Conservation (phyloP, 2,329 filamentous ascomycete species). For the Eutypa lata region DNA sequence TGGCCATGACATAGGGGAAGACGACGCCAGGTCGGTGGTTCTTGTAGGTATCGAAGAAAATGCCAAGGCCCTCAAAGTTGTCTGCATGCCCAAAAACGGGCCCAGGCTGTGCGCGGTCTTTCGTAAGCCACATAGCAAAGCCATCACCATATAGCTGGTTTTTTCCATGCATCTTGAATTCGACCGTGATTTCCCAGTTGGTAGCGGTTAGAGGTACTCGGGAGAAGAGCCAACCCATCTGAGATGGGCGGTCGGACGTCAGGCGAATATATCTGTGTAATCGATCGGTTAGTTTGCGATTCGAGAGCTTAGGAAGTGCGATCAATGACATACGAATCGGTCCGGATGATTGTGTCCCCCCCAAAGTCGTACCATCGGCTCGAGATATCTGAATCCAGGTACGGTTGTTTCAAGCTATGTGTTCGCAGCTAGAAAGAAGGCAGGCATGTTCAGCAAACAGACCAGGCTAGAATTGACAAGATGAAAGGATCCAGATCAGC, state of each 20-base stretch:
- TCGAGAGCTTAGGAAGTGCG: background rate
- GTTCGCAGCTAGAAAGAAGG: slow-evolving; percentile 66
- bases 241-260: slow-evolving; percentile 84
- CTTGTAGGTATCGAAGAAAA: slow-evolving; percentile 99
- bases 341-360: slow-evolving; percentile 82
- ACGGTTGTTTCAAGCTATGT: slow-evolving; percentile 85
- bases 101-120: slow-evolving; percentile 77
- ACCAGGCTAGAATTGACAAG: too few species aligned
- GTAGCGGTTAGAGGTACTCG: slow-evolving; percentile 92
- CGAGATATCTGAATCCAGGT: slow-evolving; percentile 96
- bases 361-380: slow-evolving; percentile 99
- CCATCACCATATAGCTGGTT: slow-evolving; percentile 93
- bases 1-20: slow-evolving; percentile 98
- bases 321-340: slow-evolving; percentile 56
- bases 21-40: slow-evolving; percentile 95
- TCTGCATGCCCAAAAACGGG: slow-evolving; percentile 86
- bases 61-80: slow-evolving; percentile 86
- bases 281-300: slow-evolving; percentile 19
- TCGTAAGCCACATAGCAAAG: slow-evolving; percentile 97
- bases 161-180: slow-evolving; percentile 89
- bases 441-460: slow-evolving; percentile 8
- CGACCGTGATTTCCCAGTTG: slow-evolving; percentile 97
- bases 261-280: slow-evolving; percentile 78
- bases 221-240: slow-evolving; percentile 91
- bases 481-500: slow-evolving; percentile 22